Base-by-base conservation (phyloP, 2,329 filamentous ascomycete species). In the Aaosphaeria arxii region DNA sequence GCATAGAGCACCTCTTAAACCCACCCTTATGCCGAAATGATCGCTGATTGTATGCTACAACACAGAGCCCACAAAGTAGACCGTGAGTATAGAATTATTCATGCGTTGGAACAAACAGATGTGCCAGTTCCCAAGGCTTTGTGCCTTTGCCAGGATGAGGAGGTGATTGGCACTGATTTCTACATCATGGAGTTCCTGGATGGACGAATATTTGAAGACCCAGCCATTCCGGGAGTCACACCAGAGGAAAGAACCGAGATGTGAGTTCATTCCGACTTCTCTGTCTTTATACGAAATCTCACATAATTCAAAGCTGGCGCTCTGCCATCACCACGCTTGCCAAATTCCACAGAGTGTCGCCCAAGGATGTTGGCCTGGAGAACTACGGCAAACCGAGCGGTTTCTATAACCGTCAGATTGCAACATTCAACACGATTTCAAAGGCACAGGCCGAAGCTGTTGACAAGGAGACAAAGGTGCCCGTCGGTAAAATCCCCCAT, bases 171-270 rank as follows among this genome's bases (percentile, higher is more conserved):
- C 47, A 97, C 91, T 6, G 83, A 91, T 5, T 99, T 97, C 71
- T 97, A 99, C 74, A 86, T 97, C 64, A 97, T 99, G 94, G 86
- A 90, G 69, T 97, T 94, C 69, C 79, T 97, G 52, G 88, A 95
- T 64, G 94, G 94, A 17, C 86, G 94, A 63, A 95, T 96, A 73
- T 89, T 97, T 64, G 89, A 92, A 63, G 90, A 97, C 71, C 87
- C 91, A 40, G 77, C 86, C 31, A 85, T 97, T 66, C 91, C 90
- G 2, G 86, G 77, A 9, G 82, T 90, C 9, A 79, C 78, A 29
- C 71, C 87, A 0, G 77, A 77, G 38, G 86, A 95, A 57, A 81
- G 92, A 50, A 83, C 75, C 31, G 82, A 82, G 61, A 87, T 96
- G 84, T 85, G 69, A 48, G 76, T 67, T 6, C 30, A 11, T 9